Evolutionary conservation across 164 flowering plant species (phyloP), one percentile per base, ranked within the genome.

Genomic region (Nymphaea thermarum): DNA sequence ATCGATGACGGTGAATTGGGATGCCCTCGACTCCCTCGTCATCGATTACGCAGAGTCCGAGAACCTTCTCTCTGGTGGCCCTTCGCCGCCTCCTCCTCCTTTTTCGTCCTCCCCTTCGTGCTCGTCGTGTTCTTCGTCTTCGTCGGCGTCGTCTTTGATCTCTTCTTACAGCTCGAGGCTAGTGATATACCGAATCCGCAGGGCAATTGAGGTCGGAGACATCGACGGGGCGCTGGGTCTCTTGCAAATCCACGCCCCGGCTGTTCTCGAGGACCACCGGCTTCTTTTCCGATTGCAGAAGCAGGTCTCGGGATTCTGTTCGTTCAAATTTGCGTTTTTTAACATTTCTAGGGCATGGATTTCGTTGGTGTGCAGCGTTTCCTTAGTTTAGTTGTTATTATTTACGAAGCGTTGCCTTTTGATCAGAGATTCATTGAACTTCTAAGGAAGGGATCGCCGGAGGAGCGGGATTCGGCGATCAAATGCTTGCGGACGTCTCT

Each of bases 341-440:
- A 8, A 8, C 60, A 14, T 62, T 62, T 41, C n/a, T 62, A 7
- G 64, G 64, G n/a, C 12, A 12, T 62, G 8, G 64, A 8, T 2
- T 17, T 62, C 16, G 11, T 62, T 3, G 3, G 42, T 62, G 3
- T 62, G 3, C 17, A 36, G 3, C 18, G 59, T 66, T 65, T 45
- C 5, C 3, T 67, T 4, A 63, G 64, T 67, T 41, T 65, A 42
- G 4, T 42, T 11, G 7, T 70, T 17, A 5, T 62, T 57, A 6
- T 62, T 17, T 16, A 62, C 66, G 25, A 45, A 18, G 66, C 43
- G 15, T 8, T 17, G 15, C 42, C 18, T 42, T 44, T 42, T 51
- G 5, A 62, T 63, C 43, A 94, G 99, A 92, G 86, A 87, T 90
- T 95, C 71, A 85, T 95, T 74, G 99, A 95, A 87, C 84, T 95